Conservation (phyloP, 352 stramenopile genomes). For the Globisporangium middletonii region DNA sequence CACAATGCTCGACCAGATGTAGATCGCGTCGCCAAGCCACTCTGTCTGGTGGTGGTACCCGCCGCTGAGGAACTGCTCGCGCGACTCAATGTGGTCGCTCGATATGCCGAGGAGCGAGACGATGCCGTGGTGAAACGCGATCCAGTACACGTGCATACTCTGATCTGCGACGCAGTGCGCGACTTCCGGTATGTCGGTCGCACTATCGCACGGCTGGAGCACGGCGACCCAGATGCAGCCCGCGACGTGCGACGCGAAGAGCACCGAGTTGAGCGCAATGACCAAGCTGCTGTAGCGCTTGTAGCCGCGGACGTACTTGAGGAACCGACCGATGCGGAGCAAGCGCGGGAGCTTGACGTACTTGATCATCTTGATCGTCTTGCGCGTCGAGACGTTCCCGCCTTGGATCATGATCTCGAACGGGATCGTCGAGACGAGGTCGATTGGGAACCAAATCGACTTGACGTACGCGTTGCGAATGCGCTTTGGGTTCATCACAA, state of each 20-base stretch:
- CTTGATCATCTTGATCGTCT: constrained; percentile 75
- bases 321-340: constrained; percentile 47
- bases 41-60: too few species aligned
- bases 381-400: constrained; percentile 37
- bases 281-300: constrained; percentile 52
- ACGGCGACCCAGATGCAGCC: constrained; percentile 56
- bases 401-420: constrained; percentile 51
- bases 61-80: too few species aligned
- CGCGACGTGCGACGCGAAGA: constrained; percentile 48
- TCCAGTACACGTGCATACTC: too few species aligned
- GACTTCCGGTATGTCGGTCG: constrained; percentile 4
- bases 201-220: constrained; percentile 30
- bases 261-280: constrained; percentile 41
- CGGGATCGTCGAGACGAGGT: constrained; percentile 46
- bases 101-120: too few species aligned
- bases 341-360: constrained; percentile 60
- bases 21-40: too few species aligned
- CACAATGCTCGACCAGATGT: too few species aligned
- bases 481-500: constrained; percentile 30
- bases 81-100: too few species aligned
- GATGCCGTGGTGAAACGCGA: too few species aligned
- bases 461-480: constrained; percentile 42
- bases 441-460: constrained; percentile 60
- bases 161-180: too few species aligned
- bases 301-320: constrained; percentile 56